These are phyloP conservation scores for Ogataea paradorogensis DNA, from an alignment of 805 yeast species.

Conservation along the genomic window DNA sequence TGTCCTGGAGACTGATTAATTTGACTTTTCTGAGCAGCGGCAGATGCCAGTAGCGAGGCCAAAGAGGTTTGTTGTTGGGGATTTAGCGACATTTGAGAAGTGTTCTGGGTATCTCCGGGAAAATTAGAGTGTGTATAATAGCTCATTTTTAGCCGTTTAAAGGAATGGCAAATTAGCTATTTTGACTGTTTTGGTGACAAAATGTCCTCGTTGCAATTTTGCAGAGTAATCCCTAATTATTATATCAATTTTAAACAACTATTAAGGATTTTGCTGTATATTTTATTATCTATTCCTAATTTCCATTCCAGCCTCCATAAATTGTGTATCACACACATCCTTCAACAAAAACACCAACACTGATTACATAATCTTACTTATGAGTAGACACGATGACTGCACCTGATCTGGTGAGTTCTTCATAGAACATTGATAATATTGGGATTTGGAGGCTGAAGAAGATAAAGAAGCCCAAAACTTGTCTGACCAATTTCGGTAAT, in stretches of 20 bases:
- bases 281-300: conserved; percentile 9
- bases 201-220: not conserved
- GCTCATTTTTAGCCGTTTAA: conserved; percentile 7
- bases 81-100: conserved; percentile 14
- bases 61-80: conserved; percentile 20
- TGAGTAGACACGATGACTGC: no score
- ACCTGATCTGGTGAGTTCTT: not conserved
- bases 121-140: conserved; percentile 6
- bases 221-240: not conserved
- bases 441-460: not conserved
- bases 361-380: no score
- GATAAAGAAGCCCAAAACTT: not conserved
- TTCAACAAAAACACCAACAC: not conserved
- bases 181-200: not conserved
- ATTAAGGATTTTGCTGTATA: conserved; percentile 5
- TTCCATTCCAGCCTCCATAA: conserved; percentile 8
- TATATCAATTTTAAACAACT: conserved; percentile 1
- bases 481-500: not conserved
- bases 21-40: conserved; percentile 14
- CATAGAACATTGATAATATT: not conserved
- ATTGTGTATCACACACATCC: conserved; percentile 7
- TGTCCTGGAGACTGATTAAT: conserved; percentile 19
- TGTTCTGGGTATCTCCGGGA: conserved; percentile 7
- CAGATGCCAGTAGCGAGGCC: conserved; percentile 20
- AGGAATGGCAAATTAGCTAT: not conserved